Percentiles rank a stretch among this genome's conserved stretches.
These are phyloP conservation scores for Phalaenopsis aphrodite DNA, from an alignment of 106 monocot genomes.

Conservation along the genomic window DNA sequence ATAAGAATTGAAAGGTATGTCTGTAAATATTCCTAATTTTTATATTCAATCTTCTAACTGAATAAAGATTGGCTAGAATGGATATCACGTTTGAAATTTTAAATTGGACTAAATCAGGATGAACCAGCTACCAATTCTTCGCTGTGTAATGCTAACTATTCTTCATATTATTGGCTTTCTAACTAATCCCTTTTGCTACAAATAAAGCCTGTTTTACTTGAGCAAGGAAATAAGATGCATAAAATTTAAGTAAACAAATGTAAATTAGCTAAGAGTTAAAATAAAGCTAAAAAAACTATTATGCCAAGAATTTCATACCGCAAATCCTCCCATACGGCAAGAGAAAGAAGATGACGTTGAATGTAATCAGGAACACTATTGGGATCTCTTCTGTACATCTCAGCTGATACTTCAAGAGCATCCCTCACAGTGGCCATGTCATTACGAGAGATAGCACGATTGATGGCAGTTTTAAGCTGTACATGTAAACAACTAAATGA, in stretches of 20 bases:
- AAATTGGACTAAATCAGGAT: neutral
- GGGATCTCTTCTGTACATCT: slow-evolving; percentile 88
- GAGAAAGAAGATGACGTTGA: slow-evolving; percentile 75
- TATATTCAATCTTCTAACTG: neutral
- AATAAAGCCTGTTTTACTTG: neutral
- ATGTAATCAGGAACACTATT: slow-evolving; percentile 91
- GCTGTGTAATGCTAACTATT: neutral
- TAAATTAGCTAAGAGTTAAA: neutral
- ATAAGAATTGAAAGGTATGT: too few relatives aligned
- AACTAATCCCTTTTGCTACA: neutral
- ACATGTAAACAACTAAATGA: slow-evolving; percentile 14
- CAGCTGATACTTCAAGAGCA: slow-evolving; percentile 98
- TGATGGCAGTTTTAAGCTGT: slow-evolving; percentile 95
- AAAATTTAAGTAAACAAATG: neutral
- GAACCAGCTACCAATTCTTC: neutral
- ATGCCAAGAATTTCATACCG: slow-evolving; percentile 38
- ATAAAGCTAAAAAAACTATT: neutral
- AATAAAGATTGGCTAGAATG: neutral
- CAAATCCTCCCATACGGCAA: slow-evolving; percentile 92
- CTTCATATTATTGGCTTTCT: neutral
- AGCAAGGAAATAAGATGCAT: neutral
- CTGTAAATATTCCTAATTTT: neutral
- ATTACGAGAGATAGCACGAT: slow-evolving; percentile 72
- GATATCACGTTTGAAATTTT: neutral
- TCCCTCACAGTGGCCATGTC: slow-evolving; percentile 85